These are phyloP conservation scores for Alternaria atra DNA, from an alignment of 2,329 filamentous ascomycete genomes.

Conservation along the genomic window DNA sequence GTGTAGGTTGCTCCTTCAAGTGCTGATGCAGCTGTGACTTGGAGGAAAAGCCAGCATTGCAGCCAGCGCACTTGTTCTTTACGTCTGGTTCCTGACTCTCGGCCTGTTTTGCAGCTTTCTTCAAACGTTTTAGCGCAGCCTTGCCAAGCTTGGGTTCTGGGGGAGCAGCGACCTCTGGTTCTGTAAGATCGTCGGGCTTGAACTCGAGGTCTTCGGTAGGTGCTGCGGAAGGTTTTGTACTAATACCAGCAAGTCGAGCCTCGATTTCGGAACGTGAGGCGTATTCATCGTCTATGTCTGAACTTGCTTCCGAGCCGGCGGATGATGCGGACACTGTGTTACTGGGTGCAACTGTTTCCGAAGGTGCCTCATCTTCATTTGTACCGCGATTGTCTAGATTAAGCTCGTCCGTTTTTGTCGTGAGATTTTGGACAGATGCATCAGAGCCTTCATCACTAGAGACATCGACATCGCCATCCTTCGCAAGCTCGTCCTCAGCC, in stretches of 20 bases:
- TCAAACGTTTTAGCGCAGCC: conserved; percentile 59
- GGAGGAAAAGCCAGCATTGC: conserved; percentile 79
- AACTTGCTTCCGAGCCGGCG: conserved; percentile 1
- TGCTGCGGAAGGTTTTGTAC: conserved; percentile 16
- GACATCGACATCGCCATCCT: conserved; percentile 6
- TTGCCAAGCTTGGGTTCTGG: conserved; percentile 55
- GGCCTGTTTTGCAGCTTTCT: conserved; percentile 55
- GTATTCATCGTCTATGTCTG: conserved; percentile 48
- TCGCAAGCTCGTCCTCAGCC: conserved; percentile 42
- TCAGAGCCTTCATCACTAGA: conserved; percentile 52
- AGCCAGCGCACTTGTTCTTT: conserved; percentile 77
- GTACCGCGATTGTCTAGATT: conserved; percentile 19
- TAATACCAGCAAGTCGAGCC: conserved; percentile 39
- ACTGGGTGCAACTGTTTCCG: neutral
- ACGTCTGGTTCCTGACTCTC: conserved; percentile 34
- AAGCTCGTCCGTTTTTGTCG: conserved; percentile 25
- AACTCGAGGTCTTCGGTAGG: conserved; percentile 13
- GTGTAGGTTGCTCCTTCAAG: conserved; percentile 66
- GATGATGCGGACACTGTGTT: neutral
- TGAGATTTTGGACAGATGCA: conserved; percentile 27
- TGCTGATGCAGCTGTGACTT: conserved; percentile 78
- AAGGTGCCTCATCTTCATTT: conserved; percentile 23
- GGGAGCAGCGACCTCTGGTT: conserved; percentile 6
- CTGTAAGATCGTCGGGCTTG: conserved; percentile 7
- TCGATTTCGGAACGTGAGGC: conserved; percentile 49